phyloP scores from a whole-genome alignment of 768 basidiomycete genomes.

The Suillus subluteus region DNA sequence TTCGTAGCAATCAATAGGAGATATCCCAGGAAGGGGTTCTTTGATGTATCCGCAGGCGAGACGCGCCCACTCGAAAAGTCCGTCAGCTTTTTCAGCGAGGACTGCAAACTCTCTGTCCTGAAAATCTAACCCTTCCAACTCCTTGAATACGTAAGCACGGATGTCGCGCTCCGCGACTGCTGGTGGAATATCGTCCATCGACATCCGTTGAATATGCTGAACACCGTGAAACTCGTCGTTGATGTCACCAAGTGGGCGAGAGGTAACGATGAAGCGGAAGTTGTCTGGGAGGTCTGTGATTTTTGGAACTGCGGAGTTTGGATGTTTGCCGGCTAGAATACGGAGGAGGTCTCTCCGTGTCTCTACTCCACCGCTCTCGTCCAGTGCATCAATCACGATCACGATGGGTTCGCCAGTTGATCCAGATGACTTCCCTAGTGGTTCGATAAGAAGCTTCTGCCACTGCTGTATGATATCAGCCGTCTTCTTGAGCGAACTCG shows the following conservation, averaged over 20 bases:
- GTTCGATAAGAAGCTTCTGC: no score
- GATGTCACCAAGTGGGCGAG: neutral
- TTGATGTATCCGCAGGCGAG: neutral
- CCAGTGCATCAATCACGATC: no score
- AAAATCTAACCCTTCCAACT: neutral
- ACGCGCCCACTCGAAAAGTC: conserved; percentile 1
- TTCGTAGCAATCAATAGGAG: neutral
- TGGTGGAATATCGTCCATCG: neutral
- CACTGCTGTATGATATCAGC: no score
- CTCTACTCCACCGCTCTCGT: no score
- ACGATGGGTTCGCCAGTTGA: no score
- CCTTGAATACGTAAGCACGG: neutral
- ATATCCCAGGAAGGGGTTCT: neutral
- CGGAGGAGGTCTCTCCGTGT: no score
- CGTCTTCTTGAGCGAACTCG: no score
- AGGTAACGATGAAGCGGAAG: neutral
- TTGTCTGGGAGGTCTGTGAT: neutral
- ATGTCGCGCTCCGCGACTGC: neutral
- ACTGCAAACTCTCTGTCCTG: neutral
- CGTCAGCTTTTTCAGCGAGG: neutral
- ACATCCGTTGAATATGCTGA: neutral
- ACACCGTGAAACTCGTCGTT: neutral
- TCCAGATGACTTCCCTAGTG: no score
- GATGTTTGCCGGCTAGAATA: no score
- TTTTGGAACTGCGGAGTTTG: no score